Evolutionary conservation across 768 basidiomycete genomes (phyloP).

Genomic region (Guyanaporus albipodus): DNA sequence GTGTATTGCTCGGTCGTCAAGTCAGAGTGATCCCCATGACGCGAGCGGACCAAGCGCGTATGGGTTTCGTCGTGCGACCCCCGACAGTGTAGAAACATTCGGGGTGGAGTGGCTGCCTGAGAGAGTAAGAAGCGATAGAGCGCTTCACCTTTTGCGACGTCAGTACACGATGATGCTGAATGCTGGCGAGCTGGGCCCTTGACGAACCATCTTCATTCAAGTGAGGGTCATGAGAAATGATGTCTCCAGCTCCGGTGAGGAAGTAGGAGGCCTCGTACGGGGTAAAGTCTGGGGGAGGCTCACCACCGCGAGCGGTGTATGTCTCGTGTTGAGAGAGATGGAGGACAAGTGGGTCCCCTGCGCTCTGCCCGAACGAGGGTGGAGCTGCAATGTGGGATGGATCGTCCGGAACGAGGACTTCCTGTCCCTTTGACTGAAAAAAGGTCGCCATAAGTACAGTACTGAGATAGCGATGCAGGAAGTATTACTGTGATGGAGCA

Average conservation of each 20-base stretch:
- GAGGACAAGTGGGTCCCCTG: conserved; percentile 19
- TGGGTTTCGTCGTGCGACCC: conserved; percentile 57
- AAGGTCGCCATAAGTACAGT: conserved; percentile 4
- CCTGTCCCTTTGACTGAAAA: conserved; percentile 5
- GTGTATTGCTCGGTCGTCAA: conserved; percentile 48
- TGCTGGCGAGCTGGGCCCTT: neutral
- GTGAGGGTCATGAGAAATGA: conserved; percentile 69
- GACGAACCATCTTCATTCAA: conserved; percentile 58
- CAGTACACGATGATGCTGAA: too few species aligned
- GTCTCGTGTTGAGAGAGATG: conserved; percentile 22
- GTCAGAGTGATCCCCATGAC: conserved; percentile 32
- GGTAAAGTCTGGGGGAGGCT: conserved; percentile 59
- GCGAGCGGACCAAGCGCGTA: conserved; percentile 41
- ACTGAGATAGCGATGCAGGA: neutral
- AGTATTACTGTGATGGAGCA: too few species aligned
- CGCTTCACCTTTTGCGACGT: conserved; percentile 49
- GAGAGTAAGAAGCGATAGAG: conserved; percentile 70
- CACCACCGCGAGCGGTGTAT: conserved; percentile 31
- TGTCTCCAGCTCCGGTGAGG: conserved; percentile 41
- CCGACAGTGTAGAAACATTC: conserved; percentile 42
- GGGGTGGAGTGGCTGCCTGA: conserved; percentile 46
- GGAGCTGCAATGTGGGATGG: conserved; percentile 6
- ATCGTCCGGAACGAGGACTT: neutral
- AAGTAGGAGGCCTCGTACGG: conserved; percentile 63
- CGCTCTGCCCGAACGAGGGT: conserved; percentile 28